Conservation (phyloP, 2,329 filamentous ascomycete genomes). For the Lanzia echinophila region DNA sequence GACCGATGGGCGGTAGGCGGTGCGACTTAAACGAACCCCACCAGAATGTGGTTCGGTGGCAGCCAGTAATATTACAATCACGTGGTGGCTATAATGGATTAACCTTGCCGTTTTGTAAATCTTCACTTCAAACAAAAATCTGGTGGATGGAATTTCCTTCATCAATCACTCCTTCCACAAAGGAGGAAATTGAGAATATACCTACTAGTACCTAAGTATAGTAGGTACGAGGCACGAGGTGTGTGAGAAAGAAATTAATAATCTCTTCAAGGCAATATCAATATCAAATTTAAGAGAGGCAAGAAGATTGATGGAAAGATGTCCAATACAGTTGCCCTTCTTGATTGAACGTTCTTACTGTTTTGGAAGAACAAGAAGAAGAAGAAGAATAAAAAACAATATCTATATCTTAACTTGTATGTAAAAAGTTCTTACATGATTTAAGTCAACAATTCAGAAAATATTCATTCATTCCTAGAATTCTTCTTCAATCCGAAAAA, state of each 20-base stretch:
- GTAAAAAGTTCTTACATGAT: background rate
- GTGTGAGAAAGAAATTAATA: background rate
- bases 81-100: conserved; percentile 1
- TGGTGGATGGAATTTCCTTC: too few relatives aligned
- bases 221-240: too few relatives aligned
- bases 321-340: background rate
- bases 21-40: conserved; percentile 11
- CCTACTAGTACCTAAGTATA: too few relatives aligned
- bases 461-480: background rate
- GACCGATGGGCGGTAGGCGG: conserved; percentile 14
- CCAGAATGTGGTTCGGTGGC: background rate
- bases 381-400: too few relatives aligned
- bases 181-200: too few relatives aligned
- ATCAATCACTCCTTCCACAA: too few relatives aligned
- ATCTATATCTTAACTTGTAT: background rate
- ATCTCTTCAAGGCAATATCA: background rate
- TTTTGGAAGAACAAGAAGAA: too few relatives aligned
- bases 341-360: background rate
- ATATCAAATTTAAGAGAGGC: too few relatives aligned
- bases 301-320: too few relatives aligned
- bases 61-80: conserved; percentile 3
- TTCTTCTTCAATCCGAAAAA: background rate
- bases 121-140: too few relatives aligned
- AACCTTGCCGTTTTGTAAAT: too few relatives aligned
- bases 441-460: background rate